Evolutionary conservation across 2,329 filamentous ascomycete species (phyloP), one percentile per base, ranked within the genome.

Genomic region (Aspergillus sp.): DNA sequence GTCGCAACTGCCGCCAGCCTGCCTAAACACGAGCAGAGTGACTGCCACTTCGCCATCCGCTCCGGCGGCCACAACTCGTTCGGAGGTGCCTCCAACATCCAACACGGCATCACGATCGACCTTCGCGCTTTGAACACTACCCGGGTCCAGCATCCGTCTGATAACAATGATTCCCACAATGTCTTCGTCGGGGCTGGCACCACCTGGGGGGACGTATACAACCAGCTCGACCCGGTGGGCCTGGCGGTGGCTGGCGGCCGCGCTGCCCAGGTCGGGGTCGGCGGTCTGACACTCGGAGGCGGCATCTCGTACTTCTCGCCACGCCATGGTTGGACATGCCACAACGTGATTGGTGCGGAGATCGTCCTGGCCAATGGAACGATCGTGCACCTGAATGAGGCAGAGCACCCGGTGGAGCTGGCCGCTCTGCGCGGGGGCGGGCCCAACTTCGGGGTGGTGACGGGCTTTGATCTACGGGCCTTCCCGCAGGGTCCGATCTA

Each of bases 341-440:
- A 81, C 58, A 80, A 76, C 52, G 73, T 81, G 3, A 65, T 77
- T 12, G 75, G 80, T 52, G 81, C 73, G 51, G 78, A 83, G 57
- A 71, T 82, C 4, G 78, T 82, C 9, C 73, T 81, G 7, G 76
- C 80, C 4, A 77, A 79, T 59, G 78, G 78, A 2, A 76, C 73
- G 5, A 75, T 80, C 55, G 71, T 78, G 14, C 74, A 77, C 39
- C 78, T 77, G 6, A 76, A 71, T 29, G 70, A 67, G 16, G 69
- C 60, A 2, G 67, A 73, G 36, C 73, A 80, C 51, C 14, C 42
- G 1, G 58, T 62, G 2, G 22, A 58, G 2, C 12, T 49, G 32
- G 7, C 69, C 67, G 50, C 71, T 63, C 46, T 74, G 68, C 64
- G 73, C 67, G 64, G 76, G 68, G 57, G 66, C 71, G 29, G 26